Evolutionary conservation across 768 basidiomycete genomes (phyloP).

Genomic region (Mycena olivaceomarginata): DNA sequence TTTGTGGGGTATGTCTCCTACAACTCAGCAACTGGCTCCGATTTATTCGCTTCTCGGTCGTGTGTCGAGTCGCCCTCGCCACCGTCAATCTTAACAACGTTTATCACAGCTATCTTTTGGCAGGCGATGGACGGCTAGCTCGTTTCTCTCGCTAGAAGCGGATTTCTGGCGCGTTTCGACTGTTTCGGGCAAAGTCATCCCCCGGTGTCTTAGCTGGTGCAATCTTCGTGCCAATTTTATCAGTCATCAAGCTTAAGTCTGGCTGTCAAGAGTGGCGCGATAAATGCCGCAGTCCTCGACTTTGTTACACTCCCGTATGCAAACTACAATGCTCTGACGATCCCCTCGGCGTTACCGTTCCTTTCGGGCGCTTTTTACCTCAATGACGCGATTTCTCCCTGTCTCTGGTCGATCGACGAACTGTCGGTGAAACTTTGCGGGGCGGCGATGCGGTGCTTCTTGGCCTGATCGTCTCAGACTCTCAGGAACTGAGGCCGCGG

Average conservation of each 20-base stretch:
- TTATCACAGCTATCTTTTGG: background rate
- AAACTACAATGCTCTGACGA: background rate
- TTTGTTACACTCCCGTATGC: background rate
- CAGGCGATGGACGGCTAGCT: background rate
- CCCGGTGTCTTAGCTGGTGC: background rate
- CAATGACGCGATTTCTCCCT: background rate
- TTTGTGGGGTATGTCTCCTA: background rate
- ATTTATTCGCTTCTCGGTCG: no score
- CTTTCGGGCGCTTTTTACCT: background rate
- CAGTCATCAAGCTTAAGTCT: background rate
- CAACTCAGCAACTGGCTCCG: background rate
- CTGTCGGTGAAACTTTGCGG: slow-evolving; percentile 5
- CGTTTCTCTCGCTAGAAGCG: background rate
- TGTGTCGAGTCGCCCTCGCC: no score
- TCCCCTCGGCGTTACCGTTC: background rate
- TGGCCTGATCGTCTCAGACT: background rate
- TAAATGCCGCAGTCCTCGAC: background rate
- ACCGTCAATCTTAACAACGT: background rate
- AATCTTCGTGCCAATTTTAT: background rate
- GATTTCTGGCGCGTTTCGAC: background rate
- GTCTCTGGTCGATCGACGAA: background rate
- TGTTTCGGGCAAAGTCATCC: background rate
- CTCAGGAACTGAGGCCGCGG: background rate
- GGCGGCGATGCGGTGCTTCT: slow-evolving; percentile 17
- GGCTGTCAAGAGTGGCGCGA: background rate